Evolutionary conservation across 148 eudicot species (phyloP).

Genomic region (Cornus controversa): DNA sequence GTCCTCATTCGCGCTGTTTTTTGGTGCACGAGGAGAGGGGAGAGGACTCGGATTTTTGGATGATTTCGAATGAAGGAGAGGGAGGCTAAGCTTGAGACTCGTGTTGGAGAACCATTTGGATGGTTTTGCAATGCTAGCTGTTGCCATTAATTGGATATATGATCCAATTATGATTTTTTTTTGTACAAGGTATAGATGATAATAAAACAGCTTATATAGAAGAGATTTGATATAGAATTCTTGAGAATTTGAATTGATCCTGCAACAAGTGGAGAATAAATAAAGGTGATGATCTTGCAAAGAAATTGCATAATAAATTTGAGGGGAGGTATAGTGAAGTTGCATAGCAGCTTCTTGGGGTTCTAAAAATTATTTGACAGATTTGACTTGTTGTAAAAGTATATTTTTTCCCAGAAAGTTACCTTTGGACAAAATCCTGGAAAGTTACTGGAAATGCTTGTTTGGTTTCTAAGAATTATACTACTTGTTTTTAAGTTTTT

Average conservation of each 20-base stretch:
- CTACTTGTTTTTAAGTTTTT: background rate
- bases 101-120: constrained; percentile 32
- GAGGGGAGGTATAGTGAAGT: constrained; percentile 1
- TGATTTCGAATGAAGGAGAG: constrained; percentile 29
- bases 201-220: constrained; percentile 1
- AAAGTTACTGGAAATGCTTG: constrained; percentile 3
- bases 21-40: constrained; percentile 1
- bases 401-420: background rate
- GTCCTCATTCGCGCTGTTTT: constrained; percentile 29
- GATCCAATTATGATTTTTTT: no score
- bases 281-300: constrained; percentile 2
- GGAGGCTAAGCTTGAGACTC: constrained; percentile 21
- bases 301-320: background rate
- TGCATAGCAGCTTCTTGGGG: constrained; percentile 42
- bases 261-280: background rate
- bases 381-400: background rate
- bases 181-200: background rate
- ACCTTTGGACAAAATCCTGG: background rate
- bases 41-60: constrained; percentile 9
- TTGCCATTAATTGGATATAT: constrained; percentile 18
- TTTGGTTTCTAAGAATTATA: background rate
- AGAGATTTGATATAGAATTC: background rate
- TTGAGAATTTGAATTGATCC: background rate
- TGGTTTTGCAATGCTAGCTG: constrained; percentile 23
- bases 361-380: background rate